These are phyloP conservation scores for Talaromyces sp. DNA, from an alignment of 2,329 filamentous ascomycete species.

Conservation along the genomic window DNA sequence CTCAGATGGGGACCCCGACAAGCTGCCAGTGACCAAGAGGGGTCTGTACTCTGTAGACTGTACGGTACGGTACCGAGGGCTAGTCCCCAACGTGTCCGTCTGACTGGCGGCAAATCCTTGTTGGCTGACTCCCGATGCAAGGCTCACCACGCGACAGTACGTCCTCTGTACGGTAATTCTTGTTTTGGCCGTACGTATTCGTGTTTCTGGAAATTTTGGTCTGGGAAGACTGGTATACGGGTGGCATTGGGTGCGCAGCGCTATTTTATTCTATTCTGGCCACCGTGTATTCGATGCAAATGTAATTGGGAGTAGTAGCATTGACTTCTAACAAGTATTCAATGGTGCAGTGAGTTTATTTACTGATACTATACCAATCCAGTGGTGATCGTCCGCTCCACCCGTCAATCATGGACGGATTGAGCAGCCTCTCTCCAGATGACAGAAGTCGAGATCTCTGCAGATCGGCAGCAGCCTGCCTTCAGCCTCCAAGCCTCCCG, in stretches of 20 bases:
- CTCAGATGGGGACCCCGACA: background rate
- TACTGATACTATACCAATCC: background rate
- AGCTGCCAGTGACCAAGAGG: too few species aligned
- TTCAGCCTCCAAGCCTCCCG: background rate
- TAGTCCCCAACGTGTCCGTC: background rate
- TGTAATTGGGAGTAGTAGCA: too few species aligned
- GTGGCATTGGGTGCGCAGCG: too few species aligned
- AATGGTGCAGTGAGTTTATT: too few species aligned
- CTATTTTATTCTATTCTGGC: too few species aligned
- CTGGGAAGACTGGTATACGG: too few species aligned
- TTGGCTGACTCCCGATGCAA: background rate
- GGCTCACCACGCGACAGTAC: background rate
- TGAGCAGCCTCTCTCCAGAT: background rate
- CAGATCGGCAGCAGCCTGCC: background rate
- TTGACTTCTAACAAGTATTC: too few species aligned
- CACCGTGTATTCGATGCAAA: too few species aligned
- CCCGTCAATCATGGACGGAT: background rate
- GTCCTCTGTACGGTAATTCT: background rate
- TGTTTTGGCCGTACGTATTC: background rate
- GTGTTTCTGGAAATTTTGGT: background rate
- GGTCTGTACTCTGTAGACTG: too few species aligned
- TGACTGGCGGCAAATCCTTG: background rate
- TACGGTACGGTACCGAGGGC: background rate
- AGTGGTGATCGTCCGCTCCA: background rate
- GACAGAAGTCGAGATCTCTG: background rate